These are phyloP conservation scores for Mucor indicus DNA, from an alignment of 371 early-diverging fungal species.

Conservation along the genomic window DNA sequence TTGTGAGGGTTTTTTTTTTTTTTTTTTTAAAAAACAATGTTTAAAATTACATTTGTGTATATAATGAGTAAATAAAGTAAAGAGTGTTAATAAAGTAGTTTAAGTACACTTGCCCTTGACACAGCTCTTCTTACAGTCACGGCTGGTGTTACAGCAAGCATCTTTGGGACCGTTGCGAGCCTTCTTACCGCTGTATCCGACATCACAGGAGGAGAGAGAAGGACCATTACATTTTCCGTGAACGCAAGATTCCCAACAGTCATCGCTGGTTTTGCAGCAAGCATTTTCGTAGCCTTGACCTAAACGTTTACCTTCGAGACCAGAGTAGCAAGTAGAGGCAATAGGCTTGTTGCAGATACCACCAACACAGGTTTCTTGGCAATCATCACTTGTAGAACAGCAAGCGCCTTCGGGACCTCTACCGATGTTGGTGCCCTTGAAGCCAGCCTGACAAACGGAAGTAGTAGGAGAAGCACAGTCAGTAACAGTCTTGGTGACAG, in stretches of 20 bases:
- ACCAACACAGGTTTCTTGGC: too few relatives aligned
- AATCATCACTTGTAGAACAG: too few relatives aligned
- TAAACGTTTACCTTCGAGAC: background rate
- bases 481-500: background rate
- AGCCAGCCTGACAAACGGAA: background rate
- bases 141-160: background rate
- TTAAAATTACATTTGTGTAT: too few relatives aligned
- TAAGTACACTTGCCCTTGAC: background rate
- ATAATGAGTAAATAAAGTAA: too few relatives aligned
- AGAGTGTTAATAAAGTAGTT: too few relatives aligned
- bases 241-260: slow-evolving; percentile 6
- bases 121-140: slow-evolving; percentile 1
- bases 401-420: too few relatives aligned
- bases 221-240: slow-evolving; percentile 13
- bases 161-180: slow-evolving; percentile 7
- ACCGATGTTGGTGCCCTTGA: too few relatives aligned
- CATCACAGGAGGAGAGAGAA: background rate
- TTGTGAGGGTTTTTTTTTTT: too few relatives aligned
- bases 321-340: background rate
- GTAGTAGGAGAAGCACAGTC: background rate
- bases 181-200: slow-evolving; percentile 8
- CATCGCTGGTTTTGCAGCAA: slow-evolving; percentile 4
- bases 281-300: slow-evolving; percentile 4
- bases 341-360: too few relatives aligned
- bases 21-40: too few relatives aligned